Conservation (phyloP, 257 asterid species). For the Solanum pimpinellifolium region DNA sequence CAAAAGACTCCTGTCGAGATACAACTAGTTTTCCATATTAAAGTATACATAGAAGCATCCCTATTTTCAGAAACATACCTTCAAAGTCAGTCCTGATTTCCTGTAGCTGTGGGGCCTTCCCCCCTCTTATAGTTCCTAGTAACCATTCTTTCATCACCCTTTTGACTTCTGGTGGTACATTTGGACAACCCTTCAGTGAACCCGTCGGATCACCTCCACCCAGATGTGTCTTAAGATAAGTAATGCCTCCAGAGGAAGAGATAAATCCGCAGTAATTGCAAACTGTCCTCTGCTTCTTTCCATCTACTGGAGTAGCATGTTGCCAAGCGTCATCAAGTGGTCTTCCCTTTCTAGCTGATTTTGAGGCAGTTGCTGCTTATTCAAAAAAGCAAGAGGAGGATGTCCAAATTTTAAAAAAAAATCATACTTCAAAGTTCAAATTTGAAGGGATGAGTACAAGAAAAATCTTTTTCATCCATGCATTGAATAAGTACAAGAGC, state of each 20-base stretch:
- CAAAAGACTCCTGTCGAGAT: background rate
- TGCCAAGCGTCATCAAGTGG: constrained; percentile 46
- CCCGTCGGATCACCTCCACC: constrained; percentile 35
- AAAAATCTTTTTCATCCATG: background rate
- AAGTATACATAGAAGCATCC: background rate
- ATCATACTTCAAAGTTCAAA: background rate
- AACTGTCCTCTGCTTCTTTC: constrained; percentile 33
- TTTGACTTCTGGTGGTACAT: constrained; percentile 28
- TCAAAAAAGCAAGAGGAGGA: background rate
- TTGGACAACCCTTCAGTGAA: constrained; percentile 40
- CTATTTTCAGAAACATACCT: background rate
- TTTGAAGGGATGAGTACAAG: background rate
- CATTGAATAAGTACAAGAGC: background rate
- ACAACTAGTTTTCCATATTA: background rate
- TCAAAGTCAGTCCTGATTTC: background rate
- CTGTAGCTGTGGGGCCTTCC: constrained; percentile 21
- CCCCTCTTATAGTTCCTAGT: constrained; percentile 24
- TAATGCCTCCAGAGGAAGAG: constrained; percentile 42
- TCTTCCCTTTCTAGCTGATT: constrained; percentile 33
- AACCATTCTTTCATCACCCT: constrained; percentile 34
- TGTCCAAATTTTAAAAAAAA: background rate
- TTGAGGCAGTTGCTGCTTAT: constrained; percentile 10
- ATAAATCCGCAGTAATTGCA: constrained; percentile 37
- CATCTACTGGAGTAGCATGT: constrained; percentile 37
- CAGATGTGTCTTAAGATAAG: constrained; percentile 45